These are phyloP conservation scores for Kodamaea sp. DNA, from an alignment of 1,139 yeast genomes.

Conservation along the genomic window DNA sequence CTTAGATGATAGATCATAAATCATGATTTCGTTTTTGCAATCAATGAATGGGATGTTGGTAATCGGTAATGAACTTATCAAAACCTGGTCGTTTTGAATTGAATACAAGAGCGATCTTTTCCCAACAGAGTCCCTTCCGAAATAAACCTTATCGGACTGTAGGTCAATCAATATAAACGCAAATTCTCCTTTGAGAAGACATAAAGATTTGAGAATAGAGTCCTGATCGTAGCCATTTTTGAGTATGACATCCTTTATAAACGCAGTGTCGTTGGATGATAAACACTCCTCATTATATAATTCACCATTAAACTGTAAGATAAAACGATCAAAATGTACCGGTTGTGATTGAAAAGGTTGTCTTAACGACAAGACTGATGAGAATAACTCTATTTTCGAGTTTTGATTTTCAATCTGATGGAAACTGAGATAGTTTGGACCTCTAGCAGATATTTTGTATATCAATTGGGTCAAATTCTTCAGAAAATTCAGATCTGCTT, in stretches of 20 bases:
- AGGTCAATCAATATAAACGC: slow-evolving; percentile 59
- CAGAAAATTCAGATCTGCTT: too few relatives aligned
- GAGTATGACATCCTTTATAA: slow-evolving; percentile 18
- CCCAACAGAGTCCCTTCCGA: slow-evolving; percentile 85
- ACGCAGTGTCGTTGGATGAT: slow-evolving; percentile 37
- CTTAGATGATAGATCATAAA: slow-evolving; percentile 29
- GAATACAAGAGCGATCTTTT: slow-evolving; percentile 68
- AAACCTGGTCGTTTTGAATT: slow-evolving; percentile 29
- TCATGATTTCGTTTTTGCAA: slow-evolving; percentile 52
- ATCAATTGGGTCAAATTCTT: too few relatives aligned
- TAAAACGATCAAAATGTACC: slow-evolving; percentile 21
- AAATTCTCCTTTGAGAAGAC: slow-evolving; percentile 74
- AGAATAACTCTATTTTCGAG: slow-evolving; percentile 38
- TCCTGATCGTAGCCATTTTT: slow-evolving; percentile 19
- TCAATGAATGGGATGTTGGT: slow-evolving; percentile 37
- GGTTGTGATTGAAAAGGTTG: slow-evolving; percentile 82
- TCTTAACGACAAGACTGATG: slow-evolving; percentile 78
- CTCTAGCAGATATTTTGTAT: slow-evolving; percentile 19
- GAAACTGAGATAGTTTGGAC: slow-evolving; percentile 21
- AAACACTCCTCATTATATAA: slow-evolving; percentile 62
- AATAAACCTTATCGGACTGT: slow-evolving; percentile 47
- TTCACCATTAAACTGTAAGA: slow-evolving; percentile 85
- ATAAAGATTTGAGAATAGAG: slow-evolving; percentile 34
- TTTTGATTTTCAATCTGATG: slow-evolving; percentile 13
- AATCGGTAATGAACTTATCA: slow-evolving; percentile 47